Evolutionary conservation across 108 stramenopile genomes (phyloP).

Genomic region (Craspedostauros australis): DNA sequence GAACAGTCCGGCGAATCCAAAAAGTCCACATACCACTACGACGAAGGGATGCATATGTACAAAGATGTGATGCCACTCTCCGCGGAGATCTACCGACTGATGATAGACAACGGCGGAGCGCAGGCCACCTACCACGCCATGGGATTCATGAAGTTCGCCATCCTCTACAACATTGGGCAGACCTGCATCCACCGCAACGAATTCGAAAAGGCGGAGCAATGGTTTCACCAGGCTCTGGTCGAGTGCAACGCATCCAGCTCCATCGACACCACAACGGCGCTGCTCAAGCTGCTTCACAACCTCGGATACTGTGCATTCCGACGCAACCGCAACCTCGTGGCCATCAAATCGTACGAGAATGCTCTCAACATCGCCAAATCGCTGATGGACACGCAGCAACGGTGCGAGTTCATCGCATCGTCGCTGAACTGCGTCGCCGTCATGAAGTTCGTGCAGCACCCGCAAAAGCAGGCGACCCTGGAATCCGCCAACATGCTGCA

Average conservation of each 20-base stretch:
- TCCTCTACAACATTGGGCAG: conserved; percentile 67
- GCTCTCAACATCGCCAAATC: background rate
- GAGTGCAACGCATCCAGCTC: conserved; percentile 7
- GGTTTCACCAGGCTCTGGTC: conserved; percentile 32
- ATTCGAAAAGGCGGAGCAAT: conserved; percentile 27
- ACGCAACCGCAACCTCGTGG: background rate
- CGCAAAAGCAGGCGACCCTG: background rate
- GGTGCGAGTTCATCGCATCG: background rate
- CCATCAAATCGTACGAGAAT: background rate
- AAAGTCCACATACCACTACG: no score
- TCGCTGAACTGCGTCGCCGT: background rate
- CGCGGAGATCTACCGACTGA: no score
- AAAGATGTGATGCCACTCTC: no score
- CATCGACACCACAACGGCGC: conserved; percentile 25
- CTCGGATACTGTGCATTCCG: background rate
- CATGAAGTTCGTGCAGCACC: background rate
- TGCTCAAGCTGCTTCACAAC: conserved; percentile 5
- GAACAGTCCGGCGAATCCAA: no score
- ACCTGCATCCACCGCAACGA: conserved; percentile 40
- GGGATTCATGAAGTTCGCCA: no score
- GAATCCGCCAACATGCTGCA: background rate
- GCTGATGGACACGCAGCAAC: background rate
- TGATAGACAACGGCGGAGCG: no score
- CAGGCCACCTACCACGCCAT: no score
- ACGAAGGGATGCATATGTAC: no score